Evolutionary conservation across 345 rosid species (phyloP), one percentile per base, ranked within the genome.

Genomic region (Tarenaya hassleriana): DNA sequence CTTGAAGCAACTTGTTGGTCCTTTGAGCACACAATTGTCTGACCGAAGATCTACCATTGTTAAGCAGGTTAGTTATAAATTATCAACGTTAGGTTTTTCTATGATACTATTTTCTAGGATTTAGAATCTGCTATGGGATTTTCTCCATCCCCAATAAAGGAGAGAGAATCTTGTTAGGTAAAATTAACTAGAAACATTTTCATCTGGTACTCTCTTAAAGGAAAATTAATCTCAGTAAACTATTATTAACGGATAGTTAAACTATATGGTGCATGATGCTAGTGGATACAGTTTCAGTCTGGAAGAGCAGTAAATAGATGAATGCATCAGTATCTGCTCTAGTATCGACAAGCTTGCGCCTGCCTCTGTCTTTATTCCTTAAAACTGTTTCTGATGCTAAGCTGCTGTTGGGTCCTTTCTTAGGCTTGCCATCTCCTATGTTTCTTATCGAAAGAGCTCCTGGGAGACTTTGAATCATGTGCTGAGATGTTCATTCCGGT

Each of bases 41-140:
- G 98, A 92, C 66, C 76, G 98, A 48, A 92, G 98, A 73, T 92
- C 98, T 52, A 92, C 69, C 73, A 78, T 92, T 50, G 98, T 92
- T 47, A 92, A 92, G 76, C 98, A 92, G 96, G 98, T 92, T 31
- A 13, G 66, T 21, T n/a, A n/a, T n/a, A n/a, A n/a, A n/a, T n/a
- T n/a, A n/a, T 48, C 47, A 39, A 34, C 4, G 40, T 8, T 41
- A n/a, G 4, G 29, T 17, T 40, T 5, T 24, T 5, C 5, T 66
- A 15, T 33, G 41, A 53, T 33, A 20, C 13, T 21, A 31, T 4
- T 48, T 54, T 11, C 35, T 34, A 18, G 50, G 34, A 47, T 44
- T 57, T 38, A 17, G 16, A 39, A 35, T 41, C 31, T 52, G 33
- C 45, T 49, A 45, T n/a, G n/a, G n/a, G n/a, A n/a, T n/a, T 39